Evolutionary conservation across 2,329 filamentous ascomycete species (phyloP), one percentile per base, ranked within the genome.

Genomic region (Pseudopithomyces maydicus): DNA sequence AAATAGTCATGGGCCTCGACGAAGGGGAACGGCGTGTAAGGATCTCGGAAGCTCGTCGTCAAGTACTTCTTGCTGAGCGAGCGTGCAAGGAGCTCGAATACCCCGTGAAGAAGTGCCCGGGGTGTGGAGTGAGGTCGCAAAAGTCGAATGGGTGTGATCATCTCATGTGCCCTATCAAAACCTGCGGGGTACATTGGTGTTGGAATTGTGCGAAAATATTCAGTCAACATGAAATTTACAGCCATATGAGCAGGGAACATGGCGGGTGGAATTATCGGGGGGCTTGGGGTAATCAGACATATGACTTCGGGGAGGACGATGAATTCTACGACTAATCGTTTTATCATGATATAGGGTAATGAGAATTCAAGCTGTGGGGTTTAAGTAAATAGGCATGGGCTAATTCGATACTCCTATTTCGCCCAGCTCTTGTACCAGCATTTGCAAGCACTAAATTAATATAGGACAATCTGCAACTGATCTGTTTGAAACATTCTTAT

Each of bases 111-210:
- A 59, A 68, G 48, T 78, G 77, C 63, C 75, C 76, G 1, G 67
- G 55, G 1, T 78, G 76, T 58, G 71, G 70, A 8, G 70, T 68
- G 57, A 57, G 64, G 19, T 77, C 76, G 36, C 69, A 77, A 61
- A 78, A 78, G 65, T 66, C 57, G 14, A 57, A 64, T n/a, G 75
- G 76, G 2, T 79, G 76, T 54, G 72, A 78, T 61, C 76, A 78
- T 56, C 66, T 74, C 52, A 63, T 33, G 3, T 72, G 68, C 54
- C 54, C 46, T 17, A 63, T 72, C 32, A 69, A 64, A 54, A 42
- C 66, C 0, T 82, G 78, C 58, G 63, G 66, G 2, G 63, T 59
- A 15, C 72, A 80, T 55, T 80, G 78, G 78, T 80, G 78, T 54
- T 80, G 73, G 69, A 66, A 69, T 11, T 81, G 75, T 58, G 75